phyloP scores from a whole-genome alignment of 1,284 basidiomycete species.

The Rhodofomes roseus region DNA sequence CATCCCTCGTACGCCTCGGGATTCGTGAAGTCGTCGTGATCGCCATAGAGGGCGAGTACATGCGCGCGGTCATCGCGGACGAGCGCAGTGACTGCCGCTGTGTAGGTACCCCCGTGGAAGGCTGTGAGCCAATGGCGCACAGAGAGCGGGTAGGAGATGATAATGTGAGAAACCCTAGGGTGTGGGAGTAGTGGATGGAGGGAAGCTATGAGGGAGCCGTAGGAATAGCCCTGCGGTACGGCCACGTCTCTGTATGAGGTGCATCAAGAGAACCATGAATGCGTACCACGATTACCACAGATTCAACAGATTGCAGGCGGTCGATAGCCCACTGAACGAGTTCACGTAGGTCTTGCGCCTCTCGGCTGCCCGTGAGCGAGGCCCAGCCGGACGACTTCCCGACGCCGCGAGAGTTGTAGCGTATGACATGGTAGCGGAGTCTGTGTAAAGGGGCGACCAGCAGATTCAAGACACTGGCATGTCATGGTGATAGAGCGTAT shows the following conservation, averaged over 20 bases:
- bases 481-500: background rate
- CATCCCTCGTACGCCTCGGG: constrained; percentile 52
- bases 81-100: constrained; percentile 43
- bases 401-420: constrained; percentile 74
- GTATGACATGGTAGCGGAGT: constrained; percentile 53
- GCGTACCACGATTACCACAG: constrained; percentile 53
- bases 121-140: constrained; percentile 65
- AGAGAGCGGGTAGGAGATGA: constrained; percentile 76
- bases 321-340: constrained; percentile 55
- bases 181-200: constrained; percentile 48
- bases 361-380: constrained; percentile 64
- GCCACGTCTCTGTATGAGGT: background rate
- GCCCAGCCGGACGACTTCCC: constrained; percentile 66
- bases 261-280: background rate
- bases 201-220: constrained; percentile 71
- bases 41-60: constrained; percentile 65
- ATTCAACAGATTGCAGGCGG: constrained; percentile 39
- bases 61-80: constrained; percentile 39
- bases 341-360: constrained; percentile 62
- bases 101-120: constrained; percentile 56
- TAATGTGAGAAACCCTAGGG: constrained; percentile 56
- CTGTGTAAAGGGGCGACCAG: constrained; percentile 34
- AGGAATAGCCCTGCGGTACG: constrained; percentile 67
- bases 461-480: constrained; percentile 29
- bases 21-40: constrained; percentile 70